Conservation (phyloP, 2,329 filamentous ascomycete species). For the Alternaria gansuensis region DNA sequence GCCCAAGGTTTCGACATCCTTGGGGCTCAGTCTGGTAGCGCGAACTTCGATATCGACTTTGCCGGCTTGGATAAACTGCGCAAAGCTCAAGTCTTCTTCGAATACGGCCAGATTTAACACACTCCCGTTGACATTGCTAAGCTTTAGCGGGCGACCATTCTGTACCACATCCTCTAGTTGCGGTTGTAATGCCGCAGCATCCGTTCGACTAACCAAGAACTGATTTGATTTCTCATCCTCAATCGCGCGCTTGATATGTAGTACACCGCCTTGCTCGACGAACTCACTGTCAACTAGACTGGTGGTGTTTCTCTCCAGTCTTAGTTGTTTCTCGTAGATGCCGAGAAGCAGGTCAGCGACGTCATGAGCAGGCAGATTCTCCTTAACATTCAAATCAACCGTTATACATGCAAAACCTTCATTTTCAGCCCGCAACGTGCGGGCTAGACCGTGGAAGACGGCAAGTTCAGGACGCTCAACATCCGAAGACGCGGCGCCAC, state of each 20-base stretch:
- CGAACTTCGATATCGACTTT: slow-evolving; percentile 49
- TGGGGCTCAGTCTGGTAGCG: slow-evolving; percentile 24
- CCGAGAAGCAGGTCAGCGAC: slow-evolving; percentile 15
- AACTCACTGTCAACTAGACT: slow-evolving; percentile 19
- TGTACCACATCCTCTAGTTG: slow-evolving; percentile 11
- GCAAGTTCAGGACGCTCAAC: slow-evolving; percentile 25
- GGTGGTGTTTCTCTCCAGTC: background rate
- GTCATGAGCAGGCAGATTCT: slow-evolving; percentile 4
- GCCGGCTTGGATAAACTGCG: slow-evolving; percentile 15
- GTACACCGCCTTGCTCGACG: slow-evolving; percentile 19
- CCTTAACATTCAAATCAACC: slow-evolving; percentile 27
- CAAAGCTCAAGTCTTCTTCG: slow-evolving; percentile 17
- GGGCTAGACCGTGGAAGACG: slow-evolving; percentile 23
- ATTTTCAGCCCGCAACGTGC: slow-evolving; percentile 26
- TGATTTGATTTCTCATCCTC: slow-evolving; percentile 18
- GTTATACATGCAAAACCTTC: slow-evolving; percentile 26
- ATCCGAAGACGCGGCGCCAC: slow-evolving; percentile 23
- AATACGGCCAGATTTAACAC: slow-evolving; percentile 7
- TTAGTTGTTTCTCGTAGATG: slow-evolving; percentile 14
- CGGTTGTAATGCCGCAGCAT: slow-evolving; percentile 9
- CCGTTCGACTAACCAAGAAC: slow-evolving; percentile 20
- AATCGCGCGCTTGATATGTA: slow-evolving; percentile 22
- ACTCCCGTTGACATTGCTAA: slow-evolving; percentile 5
- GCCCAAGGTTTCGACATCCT: slow-evolving; percentile 24
- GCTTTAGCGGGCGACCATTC: slow-evolving; percentile 4